Conservation (phyloP, 108 stramenopile genomes). For the Pseudonitzschia pungens region DNA sequence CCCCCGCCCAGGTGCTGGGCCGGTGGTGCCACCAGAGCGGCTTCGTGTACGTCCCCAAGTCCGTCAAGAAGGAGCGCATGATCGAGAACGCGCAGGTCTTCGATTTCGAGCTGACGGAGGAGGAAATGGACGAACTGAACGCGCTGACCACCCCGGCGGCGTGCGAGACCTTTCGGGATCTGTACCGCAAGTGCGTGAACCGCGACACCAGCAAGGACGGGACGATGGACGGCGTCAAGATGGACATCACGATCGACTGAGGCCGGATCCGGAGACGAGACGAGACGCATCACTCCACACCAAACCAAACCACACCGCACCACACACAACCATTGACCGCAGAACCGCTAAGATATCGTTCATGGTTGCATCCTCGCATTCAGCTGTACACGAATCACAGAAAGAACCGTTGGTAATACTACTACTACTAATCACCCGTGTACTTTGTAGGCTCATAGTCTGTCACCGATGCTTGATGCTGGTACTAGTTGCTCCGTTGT, state of each 20-base stretch:
- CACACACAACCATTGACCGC: too few species aligned
- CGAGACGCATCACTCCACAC: too few species aligned
- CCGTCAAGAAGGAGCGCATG: slow-evolving; percentile 80
- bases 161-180: slow-evolving; percentile 52
- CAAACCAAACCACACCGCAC: too few species aligned
- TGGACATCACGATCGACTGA: slow-evolving; percentile 81
- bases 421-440: too few species aligned
- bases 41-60: slow-evolving; percentile 87
- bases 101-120: slow-evolving; percentile 75
- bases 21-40: slow-evolving; percentile 94
- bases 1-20: slow-evolving; percentile 86
- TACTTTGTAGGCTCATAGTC: too few species aligned
- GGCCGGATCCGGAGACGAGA: too few species aligned
- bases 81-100: slow-evolving; percentile 88
- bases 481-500: too few species aligned
- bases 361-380: too few species aligned
- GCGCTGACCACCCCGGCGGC: slow-evolving; percentile 73
- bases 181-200: slow-evolving; percentile 88
- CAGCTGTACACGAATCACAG: too few species aligned
- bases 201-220: slow-evolving; percentile 92
- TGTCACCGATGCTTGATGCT: too few species aligned
- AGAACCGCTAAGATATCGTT: too few species aligned
- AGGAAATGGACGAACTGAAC: slow-evolving; percentile 75
- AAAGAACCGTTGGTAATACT: too few species aligned
- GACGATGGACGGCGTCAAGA: slow-evolving; percentile 87